Conservation (phyloP, 371 early-diverging fungal species). For the Sanchytrium tribonematis region DNA sequence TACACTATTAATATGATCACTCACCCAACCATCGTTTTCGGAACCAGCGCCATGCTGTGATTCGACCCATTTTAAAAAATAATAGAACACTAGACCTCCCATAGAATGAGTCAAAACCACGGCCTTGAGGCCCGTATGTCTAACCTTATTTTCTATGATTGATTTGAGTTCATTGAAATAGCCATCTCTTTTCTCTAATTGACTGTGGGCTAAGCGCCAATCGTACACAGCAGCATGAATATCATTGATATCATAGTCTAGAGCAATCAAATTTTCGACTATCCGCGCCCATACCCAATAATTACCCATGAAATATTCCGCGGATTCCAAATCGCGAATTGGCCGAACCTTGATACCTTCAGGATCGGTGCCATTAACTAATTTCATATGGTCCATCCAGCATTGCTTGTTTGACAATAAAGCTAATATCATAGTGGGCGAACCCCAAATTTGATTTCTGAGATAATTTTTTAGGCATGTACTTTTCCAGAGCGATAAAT, state of each 20-base stretch:
- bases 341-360: slow-evolving; percentile 50
- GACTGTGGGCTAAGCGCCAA: slow-evolving; percentile 55
- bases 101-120: slow-evolving; percentile 19
- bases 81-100: slow-evolving; percentile 41
- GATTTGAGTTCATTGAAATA: slow-evolving; percentile 50
- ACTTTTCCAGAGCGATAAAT: too few relatives aligned
- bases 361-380: slow-evolving; percentile 76
- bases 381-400: slow-evolving; percentile 52
- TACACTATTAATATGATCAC: slow-evolving; percentile 45
- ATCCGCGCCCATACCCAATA: slow-evolving; percentile 83
- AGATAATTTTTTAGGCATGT: too few relatives aligned
- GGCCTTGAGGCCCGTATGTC: slow-evolving; percentile 3
- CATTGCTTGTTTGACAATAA: slow-evolving; percentile 53
- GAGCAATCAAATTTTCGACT: slow-evolving; percentile 26
- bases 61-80: slow-evolving; percentile 78
- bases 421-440: slow-evolving; percentile 51
- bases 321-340: slow-evolving; percentile 65
- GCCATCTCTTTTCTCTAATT: slow-evolving; percentile 57
- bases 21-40: slow-evolving; percentile 46
- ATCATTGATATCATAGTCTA: slow-evolving; percentile 64
- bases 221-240: slow-evolving; percentile 71
- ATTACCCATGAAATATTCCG: slow-evolving; percentile 69
- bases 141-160: slow-evolving; percentile 29
- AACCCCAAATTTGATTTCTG: too few relatives aligned
- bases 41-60: slow-evolving; percentile 33